Conservation (phyloP, 2,329 filamentous ascomycete genomes). For the Arthrobotrys sinensis region DNA sequence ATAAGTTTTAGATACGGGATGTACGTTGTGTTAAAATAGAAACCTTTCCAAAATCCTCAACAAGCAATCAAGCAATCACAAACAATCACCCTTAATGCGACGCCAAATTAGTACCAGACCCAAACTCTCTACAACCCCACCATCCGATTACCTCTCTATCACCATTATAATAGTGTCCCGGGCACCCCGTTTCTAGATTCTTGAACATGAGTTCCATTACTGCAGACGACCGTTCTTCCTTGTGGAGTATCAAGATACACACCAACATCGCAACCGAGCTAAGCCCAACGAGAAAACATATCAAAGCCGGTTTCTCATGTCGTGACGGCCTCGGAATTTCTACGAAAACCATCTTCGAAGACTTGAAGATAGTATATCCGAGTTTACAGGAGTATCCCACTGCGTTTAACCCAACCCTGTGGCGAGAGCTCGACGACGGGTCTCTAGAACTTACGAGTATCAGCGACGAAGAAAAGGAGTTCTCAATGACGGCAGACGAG, state of each 20-base stretch:
- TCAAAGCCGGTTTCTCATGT: not conserved
- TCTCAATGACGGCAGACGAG: not conserved
- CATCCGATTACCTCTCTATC: not conserved
- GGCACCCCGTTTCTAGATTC: not conserved
- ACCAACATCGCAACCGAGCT: not conserved
- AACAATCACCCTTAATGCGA: too few species aligned
- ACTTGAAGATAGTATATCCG: conserved; percentile 6
- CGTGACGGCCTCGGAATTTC: not conserved
- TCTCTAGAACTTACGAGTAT: not conserved
- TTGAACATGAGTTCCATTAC: conserved; percentile 1
- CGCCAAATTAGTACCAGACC: too few species aligned
- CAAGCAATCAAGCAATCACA: too few species aligned
- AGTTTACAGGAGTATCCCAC: not conserved
- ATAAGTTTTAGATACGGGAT: too few species aligned
- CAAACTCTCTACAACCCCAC: not conserved
- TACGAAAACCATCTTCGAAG: not conserved
- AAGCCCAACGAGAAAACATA: not conserved
- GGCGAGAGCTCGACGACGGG: not conserved
- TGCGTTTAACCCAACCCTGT: not conserved
- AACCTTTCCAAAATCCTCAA: too few species aligned
- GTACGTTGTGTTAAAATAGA: too few species aligned
- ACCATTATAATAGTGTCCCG: not conserved
- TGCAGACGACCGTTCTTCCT: not conserved
- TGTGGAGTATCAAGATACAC: conserved; percentile 1
- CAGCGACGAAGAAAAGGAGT: not conserved